Conservation (phyloP, 805 yeast genomes). For the Yarrowia divulgata region DNA sequence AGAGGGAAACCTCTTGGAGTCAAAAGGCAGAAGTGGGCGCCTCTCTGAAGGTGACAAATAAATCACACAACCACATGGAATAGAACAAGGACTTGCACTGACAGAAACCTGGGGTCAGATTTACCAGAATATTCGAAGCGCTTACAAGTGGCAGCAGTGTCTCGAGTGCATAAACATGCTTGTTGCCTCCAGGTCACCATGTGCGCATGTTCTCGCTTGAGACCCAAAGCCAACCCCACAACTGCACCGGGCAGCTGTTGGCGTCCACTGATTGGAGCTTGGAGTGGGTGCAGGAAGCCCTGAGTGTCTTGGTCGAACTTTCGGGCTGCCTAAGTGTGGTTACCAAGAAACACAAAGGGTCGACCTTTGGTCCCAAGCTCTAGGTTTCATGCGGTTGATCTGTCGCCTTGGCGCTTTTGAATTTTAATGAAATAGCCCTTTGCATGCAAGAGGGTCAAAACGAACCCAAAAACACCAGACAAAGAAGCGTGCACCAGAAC, state of each 20-base stretch:
- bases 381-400: conserved; percentile 9
- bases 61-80: not conserved
- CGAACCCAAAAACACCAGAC: not conserved
- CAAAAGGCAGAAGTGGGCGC: not conserved
- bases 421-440: not conserved
- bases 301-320: not conserved
- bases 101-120: not conserved
- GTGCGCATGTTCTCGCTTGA: not conserved
- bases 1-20: not conserved
- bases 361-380: not conserved
- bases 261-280: not conserved
- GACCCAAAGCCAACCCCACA: conserved; percentile 10
- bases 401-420: conserved; percentile 14
- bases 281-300: not conserved
- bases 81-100: not conserved
- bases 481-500: not conserved
- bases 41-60: not conserved
- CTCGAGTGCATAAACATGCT: not conserved
- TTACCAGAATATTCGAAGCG: not conserved
- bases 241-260: not conserved
- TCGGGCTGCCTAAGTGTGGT: conserved; percentile 10
- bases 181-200: not conserved
- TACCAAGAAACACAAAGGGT: conserved; percentile 1
- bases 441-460: conserved; percentile 15
- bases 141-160: not conserved